Conservation (phyloP, 257 asterid genomes). For the Solanum chiquidenum region DNA sequence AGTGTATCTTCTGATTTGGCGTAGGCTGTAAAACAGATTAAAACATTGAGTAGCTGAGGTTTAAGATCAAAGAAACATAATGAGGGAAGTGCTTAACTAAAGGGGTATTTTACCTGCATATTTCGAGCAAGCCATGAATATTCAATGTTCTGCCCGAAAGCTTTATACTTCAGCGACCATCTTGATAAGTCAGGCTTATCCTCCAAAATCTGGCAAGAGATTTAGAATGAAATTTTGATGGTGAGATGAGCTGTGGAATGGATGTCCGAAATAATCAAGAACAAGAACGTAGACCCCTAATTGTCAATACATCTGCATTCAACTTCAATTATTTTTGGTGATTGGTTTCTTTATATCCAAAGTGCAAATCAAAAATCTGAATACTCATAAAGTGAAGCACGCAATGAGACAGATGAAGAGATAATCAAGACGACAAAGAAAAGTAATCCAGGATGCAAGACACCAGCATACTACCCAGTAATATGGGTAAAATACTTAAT, state of each 20-base stretch:
- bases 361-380: neutral
- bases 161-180: slow-evolving; percentile 83
- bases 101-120: slow-evolving; percentile 42
- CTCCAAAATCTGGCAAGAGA: slow-evolving; percentile 37
- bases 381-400: neutral
- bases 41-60: neutral
- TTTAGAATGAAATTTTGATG: slow-evolving; percentile 3
- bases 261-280: neutral
- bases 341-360: neutral
- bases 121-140: slow-evolving; percentile 94
- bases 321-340: neutral
- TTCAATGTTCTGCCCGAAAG: slow-evolving; percentile 82
- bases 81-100: neutral
- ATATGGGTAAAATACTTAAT: no score
- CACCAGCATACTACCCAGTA: no score
- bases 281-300: neutral
- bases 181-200: slow-evolving; percentile 86
- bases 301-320: neutral
- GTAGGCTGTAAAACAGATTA: slow-evolving; percentile 50
- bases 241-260: neutral
- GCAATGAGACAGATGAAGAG: neutral
- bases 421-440: neutral
- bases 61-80: neutral
- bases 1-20: slow-evolving; percentile 83
- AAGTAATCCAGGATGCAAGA: neutral